A percentile compares a stretch with the other conserved stretches of the same genome.
Evolutionary conservation across 1,284 basidiomycete species (phyloP).

Genomic region (Cutaneotrichosporon sp.): DNA sequence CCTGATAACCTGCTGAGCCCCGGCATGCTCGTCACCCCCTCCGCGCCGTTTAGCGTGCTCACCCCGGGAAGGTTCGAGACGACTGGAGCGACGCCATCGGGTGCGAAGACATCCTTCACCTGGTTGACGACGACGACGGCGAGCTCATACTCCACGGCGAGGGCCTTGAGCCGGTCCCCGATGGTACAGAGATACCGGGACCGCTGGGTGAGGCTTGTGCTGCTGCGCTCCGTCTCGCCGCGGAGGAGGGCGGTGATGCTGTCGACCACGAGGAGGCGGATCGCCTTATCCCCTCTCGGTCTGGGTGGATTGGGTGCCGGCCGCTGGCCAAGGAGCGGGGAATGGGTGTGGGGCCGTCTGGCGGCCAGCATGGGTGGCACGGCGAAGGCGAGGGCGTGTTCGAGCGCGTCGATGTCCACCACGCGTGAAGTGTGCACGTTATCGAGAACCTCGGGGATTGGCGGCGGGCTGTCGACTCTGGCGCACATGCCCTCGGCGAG

Average conservation of each 20-base stretch:
- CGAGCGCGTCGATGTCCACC: conserved; percentile 59
- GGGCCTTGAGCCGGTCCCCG: conserved; percentile 60
- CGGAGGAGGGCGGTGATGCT: conserved; percentile 76
- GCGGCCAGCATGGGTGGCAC: conserved; percentile 59
- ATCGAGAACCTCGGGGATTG: conserved; percentile 50
- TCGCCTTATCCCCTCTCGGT: conserved; percentile 22
- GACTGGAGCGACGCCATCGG: background rate
- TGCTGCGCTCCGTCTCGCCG: conserved; percentile 27
- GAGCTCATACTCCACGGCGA: conserved; percentile 61
- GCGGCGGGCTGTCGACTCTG: background rate
- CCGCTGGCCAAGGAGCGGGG: conserved; percentile 3
- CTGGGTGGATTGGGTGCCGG: background rate
- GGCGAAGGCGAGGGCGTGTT: conserved; percentile 60
- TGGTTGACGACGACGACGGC: conserved; percentile 81
- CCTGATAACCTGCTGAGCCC: background rate
- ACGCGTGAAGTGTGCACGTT: conserved; percentile 62
- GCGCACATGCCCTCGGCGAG: conserved; percentile 34
- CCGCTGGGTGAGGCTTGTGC: conserved; percentile 61
- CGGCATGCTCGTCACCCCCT: background rate
- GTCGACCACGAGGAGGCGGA: conserved; percentile 68
- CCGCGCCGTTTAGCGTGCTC: background rate
- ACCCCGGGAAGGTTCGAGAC: background rate
- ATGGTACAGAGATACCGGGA: conserved; percentile 64
- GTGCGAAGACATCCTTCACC: conserved; percentile 65
- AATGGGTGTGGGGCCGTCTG: background rate